Conservation (phyloP, 2,329 filamentous ascomycete genomes). For the Phyllosticta citrichinensis region DNA sequence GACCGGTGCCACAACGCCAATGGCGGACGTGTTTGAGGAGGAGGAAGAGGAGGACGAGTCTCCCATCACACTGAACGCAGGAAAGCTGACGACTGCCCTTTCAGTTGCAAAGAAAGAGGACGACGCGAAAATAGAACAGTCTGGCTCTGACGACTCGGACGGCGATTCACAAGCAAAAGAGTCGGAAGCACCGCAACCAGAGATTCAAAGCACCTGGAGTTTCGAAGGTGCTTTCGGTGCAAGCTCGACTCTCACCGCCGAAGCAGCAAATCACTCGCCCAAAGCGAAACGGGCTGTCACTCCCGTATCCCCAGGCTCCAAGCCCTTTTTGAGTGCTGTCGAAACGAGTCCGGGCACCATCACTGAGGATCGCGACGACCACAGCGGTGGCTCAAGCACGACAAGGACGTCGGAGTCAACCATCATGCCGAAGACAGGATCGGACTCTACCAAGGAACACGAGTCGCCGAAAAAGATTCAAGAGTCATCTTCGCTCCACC, state of each 20-base stretch:
- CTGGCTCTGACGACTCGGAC: conserved; percentile 32
- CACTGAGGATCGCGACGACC: conserved; percentile 38
- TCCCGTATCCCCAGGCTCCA: neutral
- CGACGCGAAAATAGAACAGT: conserved; percentile 30
- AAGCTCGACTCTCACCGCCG: neutral
- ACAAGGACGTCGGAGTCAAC: conserved; percentile 43
- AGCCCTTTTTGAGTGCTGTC: conserved; percentile 2
- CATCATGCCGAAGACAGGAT: conserved; percentile 26
- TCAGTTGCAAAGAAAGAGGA: conserved; percentile 16
- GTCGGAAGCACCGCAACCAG: conserved; percentile 28
- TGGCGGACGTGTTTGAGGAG: conserved; percentile 82
- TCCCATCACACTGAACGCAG: neutral
- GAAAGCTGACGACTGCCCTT: neutral
- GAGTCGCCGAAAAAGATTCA: conserved; percentile 27
- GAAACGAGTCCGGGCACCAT: conserved; percentile 31
- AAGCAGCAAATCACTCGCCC: conserved; percentile 1
- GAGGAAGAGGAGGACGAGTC: conserved; percentile 51
- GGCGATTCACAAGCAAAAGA: conserved; percentile 30
- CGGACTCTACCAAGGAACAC: conserved; percentile 25
- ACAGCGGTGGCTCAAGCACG: conserved; percentile 34
- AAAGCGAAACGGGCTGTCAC: neutral
- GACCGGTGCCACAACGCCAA: conserved; percentile 51
- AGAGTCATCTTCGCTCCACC: conserved; percentile 30
- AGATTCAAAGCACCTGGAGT: conserved; percentile 34
- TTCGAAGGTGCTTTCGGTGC: conserved; percentile 24